Conservation (phyloP, 257 asterid species). For the Jaltomata sinuosa region DNA sequence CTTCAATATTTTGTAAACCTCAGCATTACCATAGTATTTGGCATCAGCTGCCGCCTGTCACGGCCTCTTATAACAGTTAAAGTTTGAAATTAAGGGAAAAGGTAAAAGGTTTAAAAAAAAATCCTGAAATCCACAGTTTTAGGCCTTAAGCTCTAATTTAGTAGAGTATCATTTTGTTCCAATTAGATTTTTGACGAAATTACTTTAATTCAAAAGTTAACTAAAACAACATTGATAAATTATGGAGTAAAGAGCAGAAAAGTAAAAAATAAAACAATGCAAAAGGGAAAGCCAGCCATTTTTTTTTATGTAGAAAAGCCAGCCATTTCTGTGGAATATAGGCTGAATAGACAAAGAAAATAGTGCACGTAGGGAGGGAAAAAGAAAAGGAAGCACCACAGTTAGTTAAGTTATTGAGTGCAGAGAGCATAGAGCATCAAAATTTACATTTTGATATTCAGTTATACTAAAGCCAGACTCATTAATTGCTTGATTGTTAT, state of each 20-base stretch:
- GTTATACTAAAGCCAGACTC: background rate
- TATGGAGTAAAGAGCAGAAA: background rate
- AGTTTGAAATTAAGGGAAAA: background rate
- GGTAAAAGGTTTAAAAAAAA: background rate
- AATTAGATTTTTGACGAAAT: background rate
- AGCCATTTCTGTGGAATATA: background rate
- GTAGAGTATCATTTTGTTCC: background rate
- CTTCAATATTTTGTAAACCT: conserved; percentile 71
- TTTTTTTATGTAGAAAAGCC: background rate
- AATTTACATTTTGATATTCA: background rate
- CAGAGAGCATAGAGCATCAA: background rate
- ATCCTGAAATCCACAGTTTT: background rate
- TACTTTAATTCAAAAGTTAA: background rate
- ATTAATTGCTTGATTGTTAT: background rate
- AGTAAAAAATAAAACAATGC: background rate
- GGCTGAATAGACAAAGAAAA: background rate
- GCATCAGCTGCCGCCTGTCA: conserved; percentile 98
- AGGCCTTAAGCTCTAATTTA: background rate
- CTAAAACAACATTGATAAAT: background rate
- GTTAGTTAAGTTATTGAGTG: background rate
- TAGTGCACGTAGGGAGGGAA: background rate
- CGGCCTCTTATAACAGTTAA: background rate
- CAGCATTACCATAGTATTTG: conserved; percentile 84
- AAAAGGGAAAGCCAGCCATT: background rate
- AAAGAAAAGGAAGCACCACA: background rate